These are phyloP conservation scores for Alternaria brassicae DNA, from an alignment of 2,329 filamentous ascomycete genomes.

Conservation along the genomic window DNA sequence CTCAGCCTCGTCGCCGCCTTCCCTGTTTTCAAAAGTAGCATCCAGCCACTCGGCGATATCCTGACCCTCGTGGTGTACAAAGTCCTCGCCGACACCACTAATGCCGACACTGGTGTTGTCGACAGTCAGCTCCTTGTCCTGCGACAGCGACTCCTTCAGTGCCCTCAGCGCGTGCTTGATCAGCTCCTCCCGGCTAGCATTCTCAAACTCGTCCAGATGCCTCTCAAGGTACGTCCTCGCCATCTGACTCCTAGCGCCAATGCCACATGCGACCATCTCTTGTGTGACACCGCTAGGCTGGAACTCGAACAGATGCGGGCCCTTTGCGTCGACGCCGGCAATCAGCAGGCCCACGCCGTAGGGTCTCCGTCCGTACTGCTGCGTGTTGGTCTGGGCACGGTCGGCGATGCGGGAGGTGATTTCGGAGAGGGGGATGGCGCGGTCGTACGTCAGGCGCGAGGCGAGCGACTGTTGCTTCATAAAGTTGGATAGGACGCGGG, in stretches of 20 bases:
- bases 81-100: constrained; percentile 78
- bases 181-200: constrained; percentile 80
- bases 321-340: constrained; percentile 90
- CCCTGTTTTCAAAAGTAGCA: constrained; percentile 62
- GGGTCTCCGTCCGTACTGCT: constrained; percentile 94
- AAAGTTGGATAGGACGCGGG: constrained; percentile 99
- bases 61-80: constrained; percentile 89
- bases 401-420: constrained; percentile 93
- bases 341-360: constrained; percentile 95
- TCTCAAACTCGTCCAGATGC: constrained; percentile 83
- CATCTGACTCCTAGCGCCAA: constrained; percentile 96
- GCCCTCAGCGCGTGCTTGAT: constrained; percentile 89
- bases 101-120: constrained; percentile 95
- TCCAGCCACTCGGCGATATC: constrained; percentile 88
- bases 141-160: constrained; percentile 91
- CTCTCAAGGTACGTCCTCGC: constrained; percentile 95
- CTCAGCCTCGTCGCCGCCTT: constrained; percentile 46
- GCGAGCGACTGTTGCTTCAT: constrained; percentile 99
- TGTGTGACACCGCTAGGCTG: constrained; percentile 95
- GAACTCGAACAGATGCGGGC: constrained; percentile 97
- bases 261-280: constrained; percentile 96
- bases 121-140: constrained; percentile 96
- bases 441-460: constrained; percentile 94
- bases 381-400: constrained; percentile 96
- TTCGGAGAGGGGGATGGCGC: constrained; percentile 86